Evolutionary conservation across 1,139 yeast genomes (phyloP).

Genomic region (Hansenula anomala): DNA sequence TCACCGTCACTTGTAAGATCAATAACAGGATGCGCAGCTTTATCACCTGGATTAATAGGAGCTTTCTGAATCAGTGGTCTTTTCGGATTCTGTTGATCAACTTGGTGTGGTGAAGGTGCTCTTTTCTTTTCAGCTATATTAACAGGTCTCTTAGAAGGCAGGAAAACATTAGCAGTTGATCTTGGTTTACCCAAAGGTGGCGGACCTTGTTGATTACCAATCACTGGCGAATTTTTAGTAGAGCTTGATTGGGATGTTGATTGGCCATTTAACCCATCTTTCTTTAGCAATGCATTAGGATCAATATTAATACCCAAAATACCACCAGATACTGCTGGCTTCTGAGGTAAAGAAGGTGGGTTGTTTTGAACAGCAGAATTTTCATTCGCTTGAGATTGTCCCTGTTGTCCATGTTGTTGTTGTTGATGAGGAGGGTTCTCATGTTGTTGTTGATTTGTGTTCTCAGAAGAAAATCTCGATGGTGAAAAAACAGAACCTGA

Average conservation of each 20-base stretch:
- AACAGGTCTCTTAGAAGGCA: too few species aligned
- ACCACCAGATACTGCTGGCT: background rate
- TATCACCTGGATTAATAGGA: too few species aligned
- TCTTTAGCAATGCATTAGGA: background rate
- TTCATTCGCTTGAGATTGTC: too few species aligned
- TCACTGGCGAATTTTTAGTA: too few species aligned
- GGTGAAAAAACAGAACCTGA: constrained; percentile 2
- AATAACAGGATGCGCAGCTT: background rate
- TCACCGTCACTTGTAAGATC: background rate
- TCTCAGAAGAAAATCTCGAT: constrained; percentile 4
- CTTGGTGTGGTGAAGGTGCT: too few species aligned
- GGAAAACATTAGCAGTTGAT: too few species aligned
- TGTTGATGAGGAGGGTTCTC: too few species aligned
- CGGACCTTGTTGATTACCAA: too few species aligned
- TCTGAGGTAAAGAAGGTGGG: background rate
- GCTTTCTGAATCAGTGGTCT: too few species aligned
- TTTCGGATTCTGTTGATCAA: too few species aligned
- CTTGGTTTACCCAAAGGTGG: too few species aligned
- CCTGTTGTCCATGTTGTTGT: background rate
- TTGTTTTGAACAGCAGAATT: background rate
- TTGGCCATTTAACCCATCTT: background rate
- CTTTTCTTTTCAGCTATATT: too few species aligned
- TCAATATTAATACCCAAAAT: constrained; percentile 8
- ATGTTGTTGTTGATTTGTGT: background rate
- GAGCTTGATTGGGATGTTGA: background rate